phyloP scores from a whole-genome alignment of 2,329 filamentous ascomycete species.

The Didymella pinodella region DNA sequence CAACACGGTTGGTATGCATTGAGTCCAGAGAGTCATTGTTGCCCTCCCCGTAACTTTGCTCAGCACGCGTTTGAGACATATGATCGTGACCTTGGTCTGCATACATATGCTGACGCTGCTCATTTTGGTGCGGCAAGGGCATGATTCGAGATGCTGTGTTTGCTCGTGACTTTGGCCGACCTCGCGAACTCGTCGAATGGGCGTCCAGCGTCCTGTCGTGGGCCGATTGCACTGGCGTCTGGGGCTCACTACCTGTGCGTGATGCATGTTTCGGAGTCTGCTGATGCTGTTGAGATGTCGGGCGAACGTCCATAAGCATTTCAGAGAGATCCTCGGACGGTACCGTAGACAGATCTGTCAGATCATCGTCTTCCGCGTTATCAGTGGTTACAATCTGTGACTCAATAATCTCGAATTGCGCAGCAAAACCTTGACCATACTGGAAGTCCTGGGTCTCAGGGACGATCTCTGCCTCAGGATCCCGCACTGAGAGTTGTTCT shows the following conservation, averaged over 20 bases:
- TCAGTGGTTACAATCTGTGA: background rate
- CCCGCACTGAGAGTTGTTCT: constrained; percentile 5
- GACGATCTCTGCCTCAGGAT: constrained; percentile 13
- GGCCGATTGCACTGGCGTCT: background rate
- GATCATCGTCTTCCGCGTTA: constrained; percentile 1
- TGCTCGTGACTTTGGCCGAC: constrained; percentile 41
- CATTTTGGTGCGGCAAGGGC: constrained; percentile 18
- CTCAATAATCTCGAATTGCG: background rate
- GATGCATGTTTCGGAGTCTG: background rate
- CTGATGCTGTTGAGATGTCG: background rate
- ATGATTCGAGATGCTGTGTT: constrained; percentile 45
- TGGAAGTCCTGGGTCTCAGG: constrained; percentile 27
- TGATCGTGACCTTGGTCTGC: background rate
- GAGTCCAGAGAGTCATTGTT: background rate
- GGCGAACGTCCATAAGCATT: constrained; percentile 7
- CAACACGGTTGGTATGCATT: background rate
- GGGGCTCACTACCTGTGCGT: background rate
- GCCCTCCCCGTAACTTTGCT: background rate
- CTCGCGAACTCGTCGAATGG: constrained; percentile 20
- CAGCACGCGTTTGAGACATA: background rate
- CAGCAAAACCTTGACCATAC: background rate
- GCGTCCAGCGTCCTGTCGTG: constrained; percentile 5
- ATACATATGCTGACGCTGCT: constrained; percentile 1
- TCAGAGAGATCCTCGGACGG: constrained; percentile 23
- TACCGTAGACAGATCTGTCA: constrained; percentile 21